Evolutionary conservation across 805 yeast species (phyloP).

Genomic region (Pichia kluyveri): DNA sequence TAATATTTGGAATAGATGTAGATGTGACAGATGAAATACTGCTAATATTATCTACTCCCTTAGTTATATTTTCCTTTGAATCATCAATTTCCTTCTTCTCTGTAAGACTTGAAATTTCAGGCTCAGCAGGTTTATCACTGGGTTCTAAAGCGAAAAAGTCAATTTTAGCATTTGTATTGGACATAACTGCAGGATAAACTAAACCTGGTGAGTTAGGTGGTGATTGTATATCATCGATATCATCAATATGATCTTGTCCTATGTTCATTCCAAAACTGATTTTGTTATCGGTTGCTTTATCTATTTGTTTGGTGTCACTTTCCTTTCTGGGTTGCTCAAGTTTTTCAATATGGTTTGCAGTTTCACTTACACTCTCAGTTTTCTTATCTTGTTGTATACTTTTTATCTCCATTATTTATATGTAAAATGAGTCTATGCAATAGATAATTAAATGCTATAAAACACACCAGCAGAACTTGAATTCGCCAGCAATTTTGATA

Average conservation of each 20-base stretch:
- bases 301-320: too few relatives aligned
- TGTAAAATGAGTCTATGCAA: too few relatives aligned
- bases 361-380: too few relatives aligned
- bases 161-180: constrained; percentile 17
- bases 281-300: neutral
- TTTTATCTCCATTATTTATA: too few relatives aligned
- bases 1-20: neutral
- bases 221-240: constrained; percentile 12
- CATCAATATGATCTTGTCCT: constrained; percentile 4
- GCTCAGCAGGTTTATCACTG: neutral
- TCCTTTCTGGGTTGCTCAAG: too few relatives aligned
- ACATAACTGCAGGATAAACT: constrained; percentile 11
- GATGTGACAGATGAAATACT: too few relatives aligned
- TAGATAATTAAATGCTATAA: too few relatives aligned
- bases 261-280: neutral
- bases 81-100: neutral
- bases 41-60: too few relatives aligned
- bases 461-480: too few relatives aligned
- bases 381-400: too few relatives aligned
- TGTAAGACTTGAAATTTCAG: neutral
- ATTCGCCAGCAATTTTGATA: too few relatives aligned
- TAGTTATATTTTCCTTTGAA: neutral
- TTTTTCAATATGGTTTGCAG: too few relatives aligned
- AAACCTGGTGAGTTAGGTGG: constrained; percentile 26
- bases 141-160: constrained; percentile 23